These are phyloP conservation scores for Aspergillus heteromorphus DNA, from an alignment of 495 filamentous ascomycete species.

Conservation along the genomic window DNA sequence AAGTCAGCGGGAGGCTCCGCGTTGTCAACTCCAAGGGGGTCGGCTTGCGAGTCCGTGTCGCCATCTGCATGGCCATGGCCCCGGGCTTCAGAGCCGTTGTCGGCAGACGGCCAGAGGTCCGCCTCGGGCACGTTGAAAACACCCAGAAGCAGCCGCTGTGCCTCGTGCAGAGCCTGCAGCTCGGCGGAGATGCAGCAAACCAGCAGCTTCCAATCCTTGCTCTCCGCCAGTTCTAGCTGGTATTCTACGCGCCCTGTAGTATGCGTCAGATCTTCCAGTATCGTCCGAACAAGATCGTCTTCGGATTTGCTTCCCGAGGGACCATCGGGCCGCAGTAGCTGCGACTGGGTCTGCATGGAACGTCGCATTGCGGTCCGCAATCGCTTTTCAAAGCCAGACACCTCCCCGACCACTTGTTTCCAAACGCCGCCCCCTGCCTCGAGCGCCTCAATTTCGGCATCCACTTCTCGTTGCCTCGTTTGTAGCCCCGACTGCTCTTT, in stretches of 20 bases:
- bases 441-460: slow-evolving; percentile 68
- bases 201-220: slow-evolving; percentile 75
- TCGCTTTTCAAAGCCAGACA: slow-evolving; percentile 63
- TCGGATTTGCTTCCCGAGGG: slow-evolving; percentile 12
- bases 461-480: slow-evolving; percentile 53
- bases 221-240: slow-evolving; percentile 37
- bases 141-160: slow-evolving; percentile 56
- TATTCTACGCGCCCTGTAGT: slow-evolving; percentile 35
- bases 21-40: slow-evolving; percentile 26
- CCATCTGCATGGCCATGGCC: background rate
- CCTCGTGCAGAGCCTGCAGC: slow-evolving; percentile 73
- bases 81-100: slow-evolving; percentile 2
- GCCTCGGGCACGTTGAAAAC: slow-evolving; percentile 36
- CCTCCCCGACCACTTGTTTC: slow-evolving; percentile 60
- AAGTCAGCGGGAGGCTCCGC: slow-evolving; percentile 38
- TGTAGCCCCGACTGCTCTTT: slow-evolving; percentile 55
- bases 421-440: slow-evolving; percentile 79
- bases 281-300: slow-evolving; percentile 26
- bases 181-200: slow-evolving; percentile 87
- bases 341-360: slow-evolving; percentile 23
- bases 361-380: slow-evolving; percentile 53
- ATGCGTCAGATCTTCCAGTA: slow-evolving; percentile 40
- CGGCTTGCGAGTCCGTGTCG: slow-evolving; percentile 7
- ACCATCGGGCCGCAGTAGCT: slow-evolving; percentile 12
- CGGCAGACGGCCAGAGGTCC: slow-evolving; percentile 13